Evolutionary conservation across 805 yeast species (phyloP).

Genomic region (Candida oleophila): DNA sequence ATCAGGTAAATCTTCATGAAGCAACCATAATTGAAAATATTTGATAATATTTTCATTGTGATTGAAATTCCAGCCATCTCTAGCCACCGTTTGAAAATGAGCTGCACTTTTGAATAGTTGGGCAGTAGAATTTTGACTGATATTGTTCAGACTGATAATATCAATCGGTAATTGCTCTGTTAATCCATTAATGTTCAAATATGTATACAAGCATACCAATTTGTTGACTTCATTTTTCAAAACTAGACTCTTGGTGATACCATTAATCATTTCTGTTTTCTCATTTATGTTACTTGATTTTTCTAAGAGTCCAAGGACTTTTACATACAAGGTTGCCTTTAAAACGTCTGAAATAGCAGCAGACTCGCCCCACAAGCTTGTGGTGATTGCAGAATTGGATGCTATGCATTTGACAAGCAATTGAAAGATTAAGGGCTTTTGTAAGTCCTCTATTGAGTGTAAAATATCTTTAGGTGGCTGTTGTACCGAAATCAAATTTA

Average conservation of each 20-base stretch:
- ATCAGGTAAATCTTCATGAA: neutral
- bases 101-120: conserved; percentile 19
- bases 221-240: conserved; percentile 13
- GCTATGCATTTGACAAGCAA: conserved; percentile 11
- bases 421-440: conserved; percentile 18
- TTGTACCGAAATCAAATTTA: conserved; percentile 5
- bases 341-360: conserved; percentile 11
- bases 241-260: conserved; percentile 13
- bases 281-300: no score
- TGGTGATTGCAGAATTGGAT: conserved; percentile 1
- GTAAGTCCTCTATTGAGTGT: conserved; percentile 7
- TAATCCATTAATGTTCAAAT: conserved; percentile 21
- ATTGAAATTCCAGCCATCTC: conserved; percentile 20
- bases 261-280: no score
- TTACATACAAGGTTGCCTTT: conserved; percentile 14
- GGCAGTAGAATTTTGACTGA: neutral
- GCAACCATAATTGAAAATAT: conserved; percentile 14
- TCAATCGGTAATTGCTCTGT: conserved; percentile 1
- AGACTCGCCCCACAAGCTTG: conserved; percentile 7
- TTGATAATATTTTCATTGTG: conserved; percentile 17
- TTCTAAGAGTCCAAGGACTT: conserved; percentile 19
- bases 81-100: conserved; percentile 20
- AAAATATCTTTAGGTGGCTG: neutral
- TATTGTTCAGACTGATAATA: neutral
- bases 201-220: conserved; percentile 15